A percentile compares a stretch with the other conserved stretches of the same genome.
These are phyloP conservation scores for Ustilago bromivora DNA, from an alignment of 1,284 basidiomycete genomes.

Conservation along the genomic window DNA sequence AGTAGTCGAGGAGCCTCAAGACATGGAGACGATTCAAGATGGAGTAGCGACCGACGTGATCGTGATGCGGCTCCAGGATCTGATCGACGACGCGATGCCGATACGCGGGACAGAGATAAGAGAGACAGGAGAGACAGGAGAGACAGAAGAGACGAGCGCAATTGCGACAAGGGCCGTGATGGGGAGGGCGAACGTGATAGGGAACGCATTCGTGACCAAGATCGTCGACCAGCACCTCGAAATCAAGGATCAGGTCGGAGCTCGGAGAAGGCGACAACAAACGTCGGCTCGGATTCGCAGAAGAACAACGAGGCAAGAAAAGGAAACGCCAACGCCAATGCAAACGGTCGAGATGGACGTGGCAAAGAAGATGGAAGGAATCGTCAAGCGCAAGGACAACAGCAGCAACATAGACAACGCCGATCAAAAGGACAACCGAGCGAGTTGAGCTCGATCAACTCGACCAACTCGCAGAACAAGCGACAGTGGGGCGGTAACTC, in stretches of 20 bases:
- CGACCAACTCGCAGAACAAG: conserved; percentile 38
- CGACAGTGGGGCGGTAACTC: conserved; percentile 31
- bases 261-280: conserved; percentile 14
- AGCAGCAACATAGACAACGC: conserved; percentile 24
- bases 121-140: conserved; percentile 13
- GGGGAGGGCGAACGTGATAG: conserved; percentile 2
- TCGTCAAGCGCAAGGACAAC: conserved; percentile 12
- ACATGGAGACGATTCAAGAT: conserved; percentile 21
- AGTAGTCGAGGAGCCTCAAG: conserved; percentile 8
- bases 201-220: conserved; percentile 13
- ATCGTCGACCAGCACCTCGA: conserved; percentile 3
- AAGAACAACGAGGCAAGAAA: conserved; percentile 13
- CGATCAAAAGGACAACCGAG: conserved; percentile 28
- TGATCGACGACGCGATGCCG: conserved; percentile 25
- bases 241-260: conserved; percentile 2
- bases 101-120: conserved; percentile 14
- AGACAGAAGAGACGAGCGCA: conserved; percentile 18
- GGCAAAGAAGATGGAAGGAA: conserved; percentile 10
- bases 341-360: conserved; percentile 12
- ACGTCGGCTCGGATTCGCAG: conserved; percentile 6
- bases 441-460: conserved; percentile 46
- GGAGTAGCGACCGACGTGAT: conserved; percentile 24
- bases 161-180: conserved; percentile 19
- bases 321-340: conserved; percentile 12
- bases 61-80: conserved; percentile 14